Evolutionary conservation across 306 rosid genomes (phyloP), one percentile per base, ranked within the genome.

Genomic region (Vigna nakashimae): DNA sequence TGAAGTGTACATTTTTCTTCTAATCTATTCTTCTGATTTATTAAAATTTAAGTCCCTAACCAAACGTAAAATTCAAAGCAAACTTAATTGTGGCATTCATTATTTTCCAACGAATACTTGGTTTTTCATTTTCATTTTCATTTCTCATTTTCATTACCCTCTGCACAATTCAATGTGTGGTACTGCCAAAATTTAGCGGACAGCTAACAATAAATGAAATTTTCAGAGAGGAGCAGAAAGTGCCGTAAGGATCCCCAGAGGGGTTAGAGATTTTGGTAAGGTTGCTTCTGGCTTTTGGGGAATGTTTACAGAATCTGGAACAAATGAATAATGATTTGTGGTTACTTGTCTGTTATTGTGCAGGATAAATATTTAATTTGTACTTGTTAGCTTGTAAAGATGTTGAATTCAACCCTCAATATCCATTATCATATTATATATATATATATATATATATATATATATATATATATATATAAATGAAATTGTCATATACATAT

Each of bases 21-120:
- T 56, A 38, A 12, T 26, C 78, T 18, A 64, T 84, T 58, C 82
- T 75, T 80, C 65, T 71, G 79, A 80, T 70, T 75, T 71, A 71
- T 80, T 45, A 57, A 40, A 63, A 75, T 56, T 75, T 55, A 75
- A 48, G 46, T 75, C 71, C 15, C 74, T 42, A 36, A 76, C 75
- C 75, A 74, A 73, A 66, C 74, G 42, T 50, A 59, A 66, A 73
- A 48, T 70, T 81, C 53, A 60, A 80, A 77, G 63, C 67, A 68
- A 58, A 67, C 50, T 51, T 64, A 66, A 22, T 38, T 65, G 58
- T 66, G 74, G 28, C 83, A 81, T 72, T 38, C 15, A 81, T 72
- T 30, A 26, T 62, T 73, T 78, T 81, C 76, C 57, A 73, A 53
- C 64, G 34, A 62, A 57, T 43, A 43, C 12, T 70, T 63, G 45